Evolutionary conservation across 106 monocot species (phyloP).

Genomic region (Amphibolis antarctica): DNA sequence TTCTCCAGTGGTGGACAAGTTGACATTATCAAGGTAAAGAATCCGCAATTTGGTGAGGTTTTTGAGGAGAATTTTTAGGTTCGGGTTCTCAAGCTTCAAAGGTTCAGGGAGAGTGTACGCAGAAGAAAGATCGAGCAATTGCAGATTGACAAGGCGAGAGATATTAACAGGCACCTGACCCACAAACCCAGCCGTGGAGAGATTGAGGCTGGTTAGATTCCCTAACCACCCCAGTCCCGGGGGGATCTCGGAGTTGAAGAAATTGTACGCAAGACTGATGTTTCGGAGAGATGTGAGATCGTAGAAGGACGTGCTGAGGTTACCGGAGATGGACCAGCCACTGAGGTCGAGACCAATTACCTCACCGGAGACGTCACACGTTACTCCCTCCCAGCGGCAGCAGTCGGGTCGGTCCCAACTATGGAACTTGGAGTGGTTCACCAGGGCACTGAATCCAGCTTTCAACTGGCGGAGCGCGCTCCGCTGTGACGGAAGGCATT

Average conservation of each 20-base stretch:
- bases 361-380: conserved; percentile 16
- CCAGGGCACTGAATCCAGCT: neutral
- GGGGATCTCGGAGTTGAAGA: conserved; percentile 16
- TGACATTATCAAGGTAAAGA: conserved; percentile 29
- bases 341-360: conserved; percentile 45
- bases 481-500: neutral
- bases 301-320: conserved; percentile 22
- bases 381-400: conserved; percentile 39
- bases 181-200: conserved; percentile 35
- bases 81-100: conserved; percentile 11
- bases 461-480: neutral
- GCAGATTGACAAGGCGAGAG: conserved; percentile 17
- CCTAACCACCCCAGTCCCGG: conserved; percentile 2
- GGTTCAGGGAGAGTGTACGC: neutral
- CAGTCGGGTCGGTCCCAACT: conserved; percentile 37
- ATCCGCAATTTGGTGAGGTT: conserved; percentile 16
- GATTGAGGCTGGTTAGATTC: conserved; percentile 30
- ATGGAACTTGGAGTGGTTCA: conserved; percentile 1
- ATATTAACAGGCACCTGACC: conserved; percentile 34
- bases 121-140: conserved; percentile 35
- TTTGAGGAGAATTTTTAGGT: conserved; percentile 11
- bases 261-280: conserved; percentile 31
- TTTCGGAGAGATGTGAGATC: conserved; percentile 30
- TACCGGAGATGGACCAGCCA: conserved; percentile 17
- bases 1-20: conserved; percentile 15